Evolutionary conservation across 2,329 filamentous ascomycete genomes (phyloP).

Genomic region (Talaromyces funiculosus): DNA sequence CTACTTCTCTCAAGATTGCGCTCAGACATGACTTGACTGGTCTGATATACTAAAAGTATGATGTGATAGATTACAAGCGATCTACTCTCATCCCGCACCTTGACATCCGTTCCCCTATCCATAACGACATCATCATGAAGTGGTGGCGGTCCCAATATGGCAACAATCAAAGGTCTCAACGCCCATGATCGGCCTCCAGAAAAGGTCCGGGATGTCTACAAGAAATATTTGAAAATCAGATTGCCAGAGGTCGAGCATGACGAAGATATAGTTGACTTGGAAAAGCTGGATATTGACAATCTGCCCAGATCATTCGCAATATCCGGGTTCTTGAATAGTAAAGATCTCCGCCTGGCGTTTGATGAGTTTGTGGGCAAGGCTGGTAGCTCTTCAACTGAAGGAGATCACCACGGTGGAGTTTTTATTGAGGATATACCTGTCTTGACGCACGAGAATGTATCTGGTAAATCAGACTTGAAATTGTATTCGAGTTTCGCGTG

Average conservation of each 20-base stretch:
- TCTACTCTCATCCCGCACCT: not conserved
- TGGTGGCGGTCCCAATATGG: slow-evolving; percentile 20
- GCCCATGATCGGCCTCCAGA: slow-evolving; percentile 73
- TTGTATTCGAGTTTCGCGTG: not conserved
- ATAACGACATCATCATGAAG: slow-evolving; percentile 1
- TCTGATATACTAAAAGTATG: not conserved
- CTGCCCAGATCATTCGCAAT: slow-evolving; percentile 25
- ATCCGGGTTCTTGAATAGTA: slow-evolving; percentile 25
- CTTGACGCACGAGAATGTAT: slow-evolving; percentile 30
- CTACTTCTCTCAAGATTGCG: not conserved
- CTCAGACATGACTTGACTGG: not conserved
- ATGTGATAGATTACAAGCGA: not conserved
- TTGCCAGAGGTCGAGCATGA: slow-evolving; percentile 48
- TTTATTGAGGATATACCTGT: slow-evolving; percentile 28
- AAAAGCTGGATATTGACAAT: slow-evolving; percentile 31
- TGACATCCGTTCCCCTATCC: not conserved
- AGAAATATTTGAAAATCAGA: slow-evolving; percentile 62
- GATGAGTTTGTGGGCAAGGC: slow-evolving; percentile 24
- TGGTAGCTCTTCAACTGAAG: not conserved
- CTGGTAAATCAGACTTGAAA: slow-evolving; percentile 27
- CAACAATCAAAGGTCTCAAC: slow-evolving; percentile 50
- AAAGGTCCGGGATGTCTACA: slow-evolving; percentile 65
- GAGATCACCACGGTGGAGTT: slow-evolving; percentile 15
- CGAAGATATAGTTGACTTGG: slow-evolving; percentile 53
- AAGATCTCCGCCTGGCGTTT: slow-evolving; percentile 27